Percentiles rank a stretch among this genome's conserved stretches.
Conservation (phyloP, 306 rosid genomes). For the Cucurbita moschata region DNA sequence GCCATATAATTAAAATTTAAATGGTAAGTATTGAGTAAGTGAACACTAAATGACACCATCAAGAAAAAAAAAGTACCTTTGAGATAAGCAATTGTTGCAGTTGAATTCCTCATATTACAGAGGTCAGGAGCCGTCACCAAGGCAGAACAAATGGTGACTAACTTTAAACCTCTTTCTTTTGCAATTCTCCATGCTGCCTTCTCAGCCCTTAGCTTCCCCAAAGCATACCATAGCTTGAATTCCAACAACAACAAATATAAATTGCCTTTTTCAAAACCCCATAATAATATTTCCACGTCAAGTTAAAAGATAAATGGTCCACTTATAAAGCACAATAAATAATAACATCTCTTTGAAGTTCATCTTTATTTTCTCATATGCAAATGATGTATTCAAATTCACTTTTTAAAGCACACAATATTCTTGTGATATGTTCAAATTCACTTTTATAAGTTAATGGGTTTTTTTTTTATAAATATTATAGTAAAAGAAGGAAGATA, state of each 20-base stretch:
- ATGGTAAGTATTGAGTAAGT: too few species aligned
- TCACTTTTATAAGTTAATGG: too few species aligned
- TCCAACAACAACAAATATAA: background rate
- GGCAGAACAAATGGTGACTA: constrained; percentile 67
- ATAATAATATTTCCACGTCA: background rate
- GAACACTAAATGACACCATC: too few species aligned
- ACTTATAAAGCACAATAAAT: too few species aligned
- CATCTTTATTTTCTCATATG: background rate
- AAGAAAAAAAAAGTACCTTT: constrained; percentile 37
- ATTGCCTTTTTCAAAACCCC: background rate
- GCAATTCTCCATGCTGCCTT: constrained; percentile 78
- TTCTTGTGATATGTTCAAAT: too few species aligned
- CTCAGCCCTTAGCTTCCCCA: constrained; percentile 72
- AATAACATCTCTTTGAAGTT: background rate
- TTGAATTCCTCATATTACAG: constrained; percentile 28
- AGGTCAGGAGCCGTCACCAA: constrained; percentile 59
- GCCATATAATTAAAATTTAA: too few species aligned
- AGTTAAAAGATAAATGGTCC: background rate
- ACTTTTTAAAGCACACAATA: too few species aligned
- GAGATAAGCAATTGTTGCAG: constrained; percentile 78
- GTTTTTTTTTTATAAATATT: too few species aligned
- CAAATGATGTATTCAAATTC: background rate
- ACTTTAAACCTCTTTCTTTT: constrained; percentile 37
- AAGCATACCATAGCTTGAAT: constrained; percentile 78
- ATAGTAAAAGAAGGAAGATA: too few species aligned